Evolutionary conservation across 2,329 filamentous ascomycete species (phyloP), one percentile per base, ranked within the genome.

Genomic region (Immersiporthe knoxdaviesiana): DNA sequence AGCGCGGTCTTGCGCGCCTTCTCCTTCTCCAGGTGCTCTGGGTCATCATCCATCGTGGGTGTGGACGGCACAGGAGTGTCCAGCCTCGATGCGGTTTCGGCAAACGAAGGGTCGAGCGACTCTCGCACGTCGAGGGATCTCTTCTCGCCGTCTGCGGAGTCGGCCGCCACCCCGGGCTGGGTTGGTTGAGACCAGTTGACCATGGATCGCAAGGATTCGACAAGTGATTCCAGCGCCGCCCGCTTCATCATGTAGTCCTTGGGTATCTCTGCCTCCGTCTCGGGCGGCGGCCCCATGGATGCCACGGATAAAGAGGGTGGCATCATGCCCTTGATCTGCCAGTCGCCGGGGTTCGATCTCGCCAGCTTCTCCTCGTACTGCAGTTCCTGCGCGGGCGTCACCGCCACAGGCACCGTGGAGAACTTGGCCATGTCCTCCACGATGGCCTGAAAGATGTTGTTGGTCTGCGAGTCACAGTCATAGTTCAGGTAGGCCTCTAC

Each of bases 401-500:
- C 88, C 12, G 89, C 79, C 5, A 97, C 90, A 0, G 94, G 90
- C 12, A 90, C 86, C 66, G 92, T 96, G 1, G 94, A 92, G 74
- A 97, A 92, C 74, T 91, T 91, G 41, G 95, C 96, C 24, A 99
- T 83, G 79, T 98, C 94, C 78, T 99, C 97, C 63, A 99, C 94
- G 66, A 98, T 90, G 27, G 88, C 91, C 80, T 99, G 96, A 78
- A 97, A 99, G 79, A 98, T 96, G 79, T 99, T 99, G 81, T 98
- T 95, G 70, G 98, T 88, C 54, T 93, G 94, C 70, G 95, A 88
- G 76, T 98, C 97, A 81, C 96, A 99, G 78, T 99, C 96, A 77
- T 99, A 99, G 79, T 99, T 99, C 72, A 99, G 87, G 79, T 99
- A 99, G 18, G 94, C 91, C 79, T 99, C 96, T 21, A 99, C 96